phyloP scores from a whole-genome alignment of 352 stramenopile species.

The Phytophthora tubulina region DNA sequence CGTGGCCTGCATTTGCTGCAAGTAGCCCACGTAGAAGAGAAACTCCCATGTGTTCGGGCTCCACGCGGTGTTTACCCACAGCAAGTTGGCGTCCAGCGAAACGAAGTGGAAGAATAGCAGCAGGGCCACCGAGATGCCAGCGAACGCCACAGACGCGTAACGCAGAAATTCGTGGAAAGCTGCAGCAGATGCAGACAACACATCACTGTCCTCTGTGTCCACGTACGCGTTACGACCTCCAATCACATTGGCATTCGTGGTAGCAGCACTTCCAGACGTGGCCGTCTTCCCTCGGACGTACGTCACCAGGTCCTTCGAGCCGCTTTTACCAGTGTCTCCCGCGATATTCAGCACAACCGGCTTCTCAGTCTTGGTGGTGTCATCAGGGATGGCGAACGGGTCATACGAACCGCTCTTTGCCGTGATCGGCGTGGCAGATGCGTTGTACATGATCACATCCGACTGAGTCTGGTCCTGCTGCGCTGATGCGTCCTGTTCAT shows the following conservation, averaged over 20 bases:
- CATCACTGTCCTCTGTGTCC: constrained; percentile 52
- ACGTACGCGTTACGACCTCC: constrained; percentile 63
- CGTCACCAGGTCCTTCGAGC: constrained; percentile 46
- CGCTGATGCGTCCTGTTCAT: constrained; percentile 36
- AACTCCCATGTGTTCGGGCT: constrained; percentile 85
- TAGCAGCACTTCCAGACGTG: constrained; percentile 20
- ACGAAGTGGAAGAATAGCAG: constrained; percentile 73
- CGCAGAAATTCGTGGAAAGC: constrained; percentile 70
- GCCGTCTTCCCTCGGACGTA: constrained; percentile 58
- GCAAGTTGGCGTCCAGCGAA: constrained; percentile 54
- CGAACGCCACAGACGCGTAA: constrained; percentile 64
- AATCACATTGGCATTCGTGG: constrained; percentile 57
- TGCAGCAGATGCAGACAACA: constrained; percentile 55
- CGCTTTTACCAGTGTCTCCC: constrained; percentile 29
- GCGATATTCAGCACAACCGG: constrained; percentile 64
- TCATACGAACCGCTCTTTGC: constrained; percentile 45
- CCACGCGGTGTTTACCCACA: constrained; percentile 59
- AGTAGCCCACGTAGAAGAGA: constrained; percentile 68
- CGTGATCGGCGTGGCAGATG: constrained; percentile 40
- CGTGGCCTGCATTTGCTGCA: constrained; percentile 74
- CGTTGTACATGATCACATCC: constrained; percentile 64
- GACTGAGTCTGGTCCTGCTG: constrained; percentile 52
- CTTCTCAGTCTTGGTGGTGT: constrained; percentile 40
- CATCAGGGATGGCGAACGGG: constrained; percentile 65
- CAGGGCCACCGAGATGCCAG: constrained; percentile 70